Base-by-base conservation (phyloP, 1,284 basidiomycete species). In the Leccinum angustisporum region DNA sequence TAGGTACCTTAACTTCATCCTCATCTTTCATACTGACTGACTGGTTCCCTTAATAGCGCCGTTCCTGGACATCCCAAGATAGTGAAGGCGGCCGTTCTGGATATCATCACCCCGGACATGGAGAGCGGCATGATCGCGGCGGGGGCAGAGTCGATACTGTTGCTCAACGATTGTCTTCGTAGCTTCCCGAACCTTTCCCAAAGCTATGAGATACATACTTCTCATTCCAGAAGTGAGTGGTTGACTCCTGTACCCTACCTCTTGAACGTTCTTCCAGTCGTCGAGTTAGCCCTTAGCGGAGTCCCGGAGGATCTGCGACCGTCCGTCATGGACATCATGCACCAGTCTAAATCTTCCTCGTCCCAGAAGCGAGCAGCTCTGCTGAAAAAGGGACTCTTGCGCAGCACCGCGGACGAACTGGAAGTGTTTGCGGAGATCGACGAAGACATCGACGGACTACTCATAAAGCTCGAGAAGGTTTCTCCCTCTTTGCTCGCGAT, bases 71-170 rank as follows among this genome's bases (percentile, higher is more conserved):
- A 92, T 72, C 91, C 91, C 0, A 83, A 83, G 63, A 78, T 82
- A 43, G 79, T 81, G 59, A 91, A 91, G 68, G 87, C 87, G 2
- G 91, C 91, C 0, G 81, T 90, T 9, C 87, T 92, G 64, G 91
- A 93, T 71, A 90, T 93, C 58, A 90, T 93, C 61, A 89, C 88
- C 4, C 85, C 86, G 0, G 90, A 92, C 71, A 68, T 87, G 27
- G 76, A 77, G 50, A 80, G 75, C 46, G 88, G 89, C 5, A 83
- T 84, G 6, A 73, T 81, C 30, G 89, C 86, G 3, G 85, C 90
- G 16, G 83, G 82, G 13, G 89, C 87, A 14, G 91, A 93, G 71
- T 78, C 87, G 2, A 83, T 93, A 58, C 79, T 87, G 2, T 79
- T 93, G 13, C 81, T 85, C 10, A 85, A 84, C 64, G 82, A 87